Base-by-base conservation (phyloP, 2,329 filamentous ascomycete genomes). In the Venturia carpophila region DNA sequence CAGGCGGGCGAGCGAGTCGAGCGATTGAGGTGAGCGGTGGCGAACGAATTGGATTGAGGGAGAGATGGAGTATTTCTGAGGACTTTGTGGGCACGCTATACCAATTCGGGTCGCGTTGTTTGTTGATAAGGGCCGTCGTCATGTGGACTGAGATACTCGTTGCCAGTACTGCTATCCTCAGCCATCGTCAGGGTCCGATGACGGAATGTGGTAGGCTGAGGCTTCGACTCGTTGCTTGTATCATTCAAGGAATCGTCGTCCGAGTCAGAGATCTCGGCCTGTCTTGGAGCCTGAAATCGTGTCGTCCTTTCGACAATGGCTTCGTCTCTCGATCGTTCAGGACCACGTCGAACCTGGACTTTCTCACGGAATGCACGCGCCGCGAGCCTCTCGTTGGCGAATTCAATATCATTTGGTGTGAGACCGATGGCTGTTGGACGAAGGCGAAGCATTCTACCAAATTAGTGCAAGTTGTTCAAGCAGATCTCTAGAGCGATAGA, bases 391-490 rank as follows among this genome's bases (percentile, higher is more conserved):
- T 47, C 61, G 24, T 49, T 47, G 15, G 45, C 24, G 11, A 63
- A 30, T 39, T 49, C 43, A 39, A 63, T 52, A 21, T 63, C 61
- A 10, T 63, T 49, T 49, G 61, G 41, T 2, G 61, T 63, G 3
- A 63, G n/a, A 47, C 4, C n/a, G 42, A 63, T 63, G 15, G 42
- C 61, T 4, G 61, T 47, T 39, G 61, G 61, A 19, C n/a, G 43
- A n/a, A 63, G 43, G 27, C 61, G 61, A 63, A 63, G 61, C 61
- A 63, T 63, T 37, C 52, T 58, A 11, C 30, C 17, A n/a, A 10
- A 37, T 58, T 21, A 58, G 30, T 11, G 3, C 5, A 19, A 37
- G 24, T 37, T 24, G 34, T 52, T 49, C 13, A 42, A 30, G 15
- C 10, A 34, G 27, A 24, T 37, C 5, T 5, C 9, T 37, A 39